Evolutionary conservation across 768 basidiomycete species (phyloP), one percentile per base, ranked within the genome.

Genomic region (Sarcodon sp.): DNA sequence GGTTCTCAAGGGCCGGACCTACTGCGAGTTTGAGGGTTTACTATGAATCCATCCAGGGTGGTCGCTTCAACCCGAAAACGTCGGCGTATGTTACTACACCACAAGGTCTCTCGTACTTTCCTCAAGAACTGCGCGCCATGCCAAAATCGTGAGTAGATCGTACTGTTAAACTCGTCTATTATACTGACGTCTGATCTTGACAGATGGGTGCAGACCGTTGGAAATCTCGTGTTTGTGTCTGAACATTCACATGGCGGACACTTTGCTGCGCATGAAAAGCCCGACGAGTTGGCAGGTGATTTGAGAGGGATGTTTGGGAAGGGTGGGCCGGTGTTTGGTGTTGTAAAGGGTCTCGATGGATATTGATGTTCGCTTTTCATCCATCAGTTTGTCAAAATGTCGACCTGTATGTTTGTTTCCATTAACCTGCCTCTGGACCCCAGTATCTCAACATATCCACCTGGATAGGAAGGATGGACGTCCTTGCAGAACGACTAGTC

Each of bases 1-100:
- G 62, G 62, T 66, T 65, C 55, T 64, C 66, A 4, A 55, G 58
- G 21, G 54, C 55, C 0, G 64, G 65, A 0, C 64, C 66, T 4
- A 60, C 61, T 1, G 60, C 62, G 2, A 55, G 61, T 0, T 27
- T 56, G 1, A 43, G 64, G 1, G 64, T 67, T 33, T 66, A 67
- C 53, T 64, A 60, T 47, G 66, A 67, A 47, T 41, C 56, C 11
- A 32, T 38, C 0, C 35, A 51, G 2, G 43, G 50, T 6, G 35
- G 44, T 39, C 44, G 54, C n/a, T 31, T 39, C 11, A 18, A 36
- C 35, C 18, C n/a, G 21, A 27, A 18, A 36, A 41, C 27, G 11
- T 37, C 7, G 35, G 27, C 12, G 11, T 51, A 48, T 43, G 52
- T 46, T 15, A 34, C 51, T 12, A 52, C 65, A 1, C 63, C 61